A percentile compares a stretch with the other conserved stretches of the same genome.
These are phyloP conservation scores for Salix purpurea DNA, from an alignment of 345 rosid genomes.

Conservation along the genomic window DNA sequence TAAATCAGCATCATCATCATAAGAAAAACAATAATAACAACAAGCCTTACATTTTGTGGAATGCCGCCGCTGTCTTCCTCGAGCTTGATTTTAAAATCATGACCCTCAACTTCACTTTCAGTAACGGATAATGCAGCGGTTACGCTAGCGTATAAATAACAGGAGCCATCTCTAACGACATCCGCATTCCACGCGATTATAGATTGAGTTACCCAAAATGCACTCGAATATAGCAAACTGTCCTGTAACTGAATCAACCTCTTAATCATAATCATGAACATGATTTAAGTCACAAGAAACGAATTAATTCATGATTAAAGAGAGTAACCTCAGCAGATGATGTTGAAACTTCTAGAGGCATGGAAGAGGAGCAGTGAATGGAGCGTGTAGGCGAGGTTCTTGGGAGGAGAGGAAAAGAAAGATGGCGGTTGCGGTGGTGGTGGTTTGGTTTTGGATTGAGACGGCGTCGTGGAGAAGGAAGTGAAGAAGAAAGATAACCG, in stretches of 20 bases:
- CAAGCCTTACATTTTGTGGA: conserved; percentile 40
- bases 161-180: conserved; percentile 43
- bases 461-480: conserved; percentile 8
- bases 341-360: conserved; percentile 38
- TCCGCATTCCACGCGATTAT: conserved; percentile 84
- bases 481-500: not conserved
- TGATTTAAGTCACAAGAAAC: not conserved
- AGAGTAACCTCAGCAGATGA: conserved; percentile 47
- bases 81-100: conserved; percentile 55
- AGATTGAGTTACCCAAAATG: conserved; percentile 61
- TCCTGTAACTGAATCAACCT: conserved; percentile 44
- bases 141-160: conserved; percentile 66
- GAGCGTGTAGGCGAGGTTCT: conserved; percentile 9
- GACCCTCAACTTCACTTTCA: conserved; percentile 59
- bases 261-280: conserved; percentile 3
- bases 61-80: conserved; percentile 49
- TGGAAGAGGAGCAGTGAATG: conserved; percentile 28
- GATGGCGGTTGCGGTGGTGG: conserved; percentile 1
- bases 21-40: not conserved
- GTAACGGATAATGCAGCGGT: conserved; percentile 51
- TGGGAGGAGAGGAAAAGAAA: conserved; percentile 13
- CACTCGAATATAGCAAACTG: conserved; percentile 52
- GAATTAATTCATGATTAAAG: not conserved
- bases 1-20: not conserved
- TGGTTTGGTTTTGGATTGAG: not conserved